Conservation (phyloP, 2,329 filamentous ascomycete species). For the Blastomyces percursus region DNA sequence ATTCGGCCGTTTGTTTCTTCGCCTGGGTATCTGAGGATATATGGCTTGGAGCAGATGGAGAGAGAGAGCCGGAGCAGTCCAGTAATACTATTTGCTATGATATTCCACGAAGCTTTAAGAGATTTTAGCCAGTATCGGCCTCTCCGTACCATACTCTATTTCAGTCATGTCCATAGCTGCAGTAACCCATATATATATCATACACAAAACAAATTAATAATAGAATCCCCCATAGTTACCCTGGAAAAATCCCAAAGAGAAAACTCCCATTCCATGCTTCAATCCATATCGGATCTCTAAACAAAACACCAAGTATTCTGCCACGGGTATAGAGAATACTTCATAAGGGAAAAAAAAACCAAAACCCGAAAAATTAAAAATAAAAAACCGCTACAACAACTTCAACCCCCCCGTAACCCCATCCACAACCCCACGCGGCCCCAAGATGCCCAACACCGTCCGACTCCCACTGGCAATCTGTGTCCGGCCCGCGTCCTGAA, state of each 20-base stretch:
- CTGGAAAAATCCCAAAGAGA: background rate
- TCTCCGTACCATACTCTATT: background rate
- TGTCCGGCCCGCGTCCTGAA: slow-evolving; percentile 90
- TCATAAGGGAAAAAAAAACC: slow-evolving; percentile 1
- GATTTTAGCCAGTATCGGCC: background rate
- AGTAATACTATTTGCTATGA: background rate
- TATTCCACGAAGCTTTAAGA: background rate
- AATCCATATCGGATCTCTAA: background rate
- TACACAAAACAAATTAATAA: background rate
- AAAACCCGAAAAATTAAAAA: background rate
- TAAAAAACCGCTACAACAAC: slow-evolving; percentile 50
- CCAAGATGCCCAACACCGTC: slow-evolving; percentile 77
- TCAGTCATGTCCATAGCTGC: background rate
- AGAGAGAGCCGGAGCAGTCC: no score
- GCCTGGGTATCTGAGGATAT: background rate
- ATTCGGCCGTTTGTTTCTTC: background rate
- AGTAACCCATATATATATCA: background rate
- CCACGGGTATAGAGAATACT: background rate
- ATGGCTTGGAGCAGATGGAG: no score
- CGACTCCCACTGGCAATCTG: slow-evolving; percentile 90
- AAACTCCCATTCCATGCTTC: background rate
- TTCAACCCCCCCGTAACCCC: slow-evolving; percentile 75
- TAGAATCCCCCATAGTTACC: background rate
- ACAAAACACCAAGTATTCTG: background rate
- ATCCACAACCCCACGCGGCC: slow-evolving; percentile 71